Base-by-base conservation (phyloP, 148 eudicot genomes). In the Fagopyrum esculentum region DNA sequence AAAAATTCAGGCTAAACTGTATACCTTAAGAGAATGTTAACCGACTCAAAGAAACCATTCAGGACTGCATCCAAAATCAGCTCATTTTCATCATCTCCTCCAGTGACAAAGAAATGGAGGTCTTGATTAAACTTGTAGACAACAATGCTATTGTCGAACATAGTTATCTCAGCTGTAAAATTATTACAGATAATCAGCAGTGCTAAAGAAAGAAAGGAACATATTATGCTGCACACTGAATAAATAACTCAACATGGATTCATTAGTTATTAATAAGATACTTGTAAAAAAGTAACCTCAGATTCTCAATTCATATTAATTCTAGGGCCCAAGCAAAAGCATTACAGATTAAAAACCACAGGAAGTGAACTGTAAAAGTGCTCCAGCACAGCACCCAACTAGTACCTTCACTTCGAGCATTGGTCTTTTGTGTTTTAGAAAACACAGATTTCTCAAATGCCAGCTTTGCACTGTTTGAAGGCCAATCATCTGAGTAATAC, bases 81-180 rank as follows among this genome's bases (percentile, higher is more conserved):
- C 77, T 93, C 98, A 77, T 93, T 93, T 82, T 93, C 98, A 49
- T 93, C 97, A 80, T 93, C 98, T 73, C 97, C 94, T 71, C 97
- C 98, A 13, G 96, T 93, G 72, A 93, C 98, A 83, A 88, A 93
- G 83, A 93, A 89, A 82, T 94, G 97, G 70, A 94, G 88, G 80
- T 94, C 98, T 86, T 94, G 96, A 69, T 86, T 77, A 74, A 91
- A 94, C 84, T 88, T 94, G 75, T 90, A 94, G 74, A 90, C 86
- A 73, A 91, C 82, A 72, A 94, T 83, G 82, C 86, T 83, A 85
- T 71, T 92, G 84, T 94, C 98, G 69, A 94, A 83, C 96, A 94
- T 84, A 57, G 93, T 79, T 78, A 94, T 89, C 72, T 94, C 98
- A 54, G 93, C 97, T 91, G 97, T 76, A 78, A 60, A 77, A 71